phyloP scores from a whole-genome alignment of 2,329 filamentous ascomycete species.

The Colletotrichum cereale region DNA sequence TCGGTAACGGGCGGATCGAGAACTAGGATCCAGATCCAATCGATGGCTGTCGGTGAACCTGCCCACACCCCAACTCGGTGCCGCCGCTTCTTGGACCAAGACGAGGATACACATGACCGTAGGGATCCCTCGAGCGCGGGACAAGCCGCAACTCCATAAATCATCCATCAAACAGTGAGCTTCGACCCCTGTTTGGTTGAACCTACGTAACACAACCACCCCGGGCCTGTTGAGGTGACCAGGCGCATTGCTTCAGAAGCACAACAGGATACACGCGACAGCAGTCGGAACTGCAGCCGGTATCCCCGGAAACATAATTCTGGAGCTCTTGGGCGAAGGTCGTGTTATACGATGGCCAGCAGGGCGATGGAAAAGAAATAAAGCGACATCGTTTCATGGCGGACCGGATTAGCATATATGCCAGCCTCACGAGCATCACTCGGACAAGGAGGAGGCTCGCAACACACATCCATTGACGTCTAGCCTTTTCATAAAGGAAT shows the following conservation, averaged over 20 bases:
- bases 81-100: background rate
- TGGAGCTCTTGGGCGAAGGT: background rate
- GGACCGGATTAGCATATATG: constrained; percentile 10
- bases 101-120: background rate
- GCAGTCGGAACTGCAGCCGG: constrained; percentile 9
- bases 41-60: constrained; percentile 21
- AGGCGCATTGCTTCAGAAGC: constrained; percentile 9
- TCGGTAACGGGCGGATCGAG: background rate
- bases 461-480: constrained; percentile 7
- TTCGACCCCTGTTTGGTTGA: background rate
- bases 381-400: background rate
- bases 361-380: background rate
- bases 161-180: background rate
- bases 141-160: constrained; percentile 11
- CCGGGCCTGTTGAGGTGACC: background rate
- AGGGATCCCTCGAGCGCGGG: background rate
- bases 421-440: constrained; percentile 16
- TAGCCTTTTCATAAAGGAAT: background rate
- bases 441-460: constrained; percentile 5
- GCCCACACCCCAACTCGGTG: background rate
- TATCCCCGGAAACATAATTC: constrained; percentile 1
- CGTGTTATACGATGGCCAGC: background rate
- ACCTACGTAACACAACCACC: background rate
- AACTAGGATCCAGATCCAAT: constrained; percentile 14
- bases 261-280: background rate